A percentile compares a stretch with the other conserved stretches of the same genome.
phyloP scores from a whole-genome alignment of 768 basidiomycete species.

The Leccinum longicurvipes region DNA sequence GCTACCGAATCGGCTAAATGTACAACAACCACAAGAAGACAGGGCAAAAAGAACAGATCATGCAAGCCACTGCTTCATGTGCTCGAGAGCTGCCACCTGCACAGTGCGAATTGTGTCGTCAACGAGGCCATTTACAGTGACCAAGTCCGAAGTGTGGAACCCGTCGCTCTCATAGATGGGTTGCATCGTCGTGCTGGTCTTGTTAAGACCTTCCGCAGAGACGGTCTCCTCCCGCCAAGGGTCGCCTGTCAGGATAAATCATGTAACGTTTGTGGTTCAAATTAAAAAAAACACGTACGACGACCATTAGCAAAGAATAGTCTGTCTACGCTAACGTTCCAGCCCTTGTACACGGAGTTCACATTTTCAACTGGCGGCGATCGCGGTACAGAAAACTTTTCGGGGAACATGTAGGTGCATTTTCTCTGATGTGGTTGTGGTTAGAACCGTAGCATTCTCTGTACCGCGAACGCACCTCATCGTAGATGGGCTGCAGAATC shows the following conservation, averaged over 20 bases:
- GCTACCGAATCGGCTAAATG: neutral
- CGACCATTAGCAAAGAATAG: constrained; percentile 70
- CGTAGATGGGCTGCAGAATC: constrained; percentile 30
- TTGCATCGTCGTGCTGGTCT: constrained; percentile 48
- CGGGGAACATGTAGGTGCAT: constrained; percentile 66
- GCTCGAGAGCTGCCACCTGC: constrained; percentile 48
- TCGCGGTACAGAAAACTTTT: constrained; percentile 48
- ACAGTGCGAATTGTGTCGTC: constrained; percentile 54
- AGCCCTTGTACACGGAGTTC: constrained; percentile 55
- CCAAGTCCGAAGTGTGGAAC: constrained; percentile 67
- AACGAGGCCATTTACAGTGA: constrained; percentile 35
- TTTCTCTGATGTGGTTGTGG: constrained; percentile 46
- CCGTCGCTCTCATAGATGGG: constrained; percentile 59
- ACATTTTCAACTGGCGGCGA: constrained; percentile 41
- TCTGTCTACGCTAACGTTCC: constrained; percentile 54
- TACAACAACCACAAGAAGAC: neutral
- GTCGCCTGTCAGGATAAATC: constrained; percentile 44
- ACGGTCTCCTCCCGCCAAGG: constrained; percentile 72
- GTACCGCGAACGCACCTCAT: constrained; percentile 18
- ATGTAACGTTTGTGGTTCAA: neutral
- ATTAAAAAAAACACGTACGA: constrained; percentile 39
- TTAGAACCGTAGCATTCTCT: neutral
- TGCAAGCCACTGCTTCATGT: constrained; percentile 56
- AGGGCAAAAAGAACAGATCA: neutral
- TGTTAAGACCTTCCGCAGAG: constrained; percentile 49